phyloP scores from a whole-genome alignment of 768 basidiomycete species.

The Sporobolomyces pararoseus region DNA sequence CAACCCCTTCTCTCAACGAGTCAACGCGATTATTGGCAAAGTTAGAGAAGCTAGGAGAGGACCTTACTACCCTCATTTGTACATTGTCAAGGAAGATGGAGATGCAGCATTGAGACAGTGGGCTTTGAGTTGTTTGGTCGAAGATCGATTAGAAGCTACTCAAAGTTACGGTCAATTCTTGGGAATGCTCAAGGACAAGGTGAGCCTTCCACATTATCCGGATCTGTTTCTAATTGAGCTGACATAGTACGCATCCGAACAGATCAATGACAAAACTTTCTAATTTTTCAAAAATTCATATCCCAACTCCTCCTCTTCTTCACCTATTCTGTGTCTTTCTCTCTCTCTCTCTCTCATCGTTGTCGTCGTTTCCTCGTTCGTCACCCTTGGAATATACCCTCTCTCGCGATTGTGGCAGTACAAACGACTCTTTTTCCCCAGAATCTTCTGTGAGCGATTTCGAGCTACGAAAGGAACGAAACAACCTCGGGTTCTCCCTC shows the following conservation, averaged over 20 bases:
- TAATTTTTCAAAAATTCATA: background rate
- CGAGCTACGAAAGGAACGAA: no score
- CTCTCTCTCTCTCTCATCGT: background rate
- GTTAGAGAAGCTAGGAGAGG: slow-evolving; percentile 89
- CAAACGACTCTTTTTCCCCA: background rate
- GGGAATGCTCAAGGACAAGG: slow-evolving; percentile 40
- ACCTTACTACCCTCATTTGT: slow-evolving; percentile 86
- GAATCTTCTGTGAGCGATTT: no score
- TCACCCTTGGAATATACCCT: slow-evolving; percentile 10
- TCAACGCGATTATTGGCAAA: slow-evolving; percentile 91
- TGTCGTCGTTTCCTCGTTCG: background rate
- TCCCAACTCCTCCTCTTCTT: background rate
- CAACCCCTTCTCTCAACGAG: slow-evolving; percentile 90
- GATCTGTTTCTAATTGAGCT: background rate
- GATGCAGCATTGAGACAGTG: slow-evolving; percentile 90
- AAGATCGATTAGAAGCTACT: slow-evolving; percentile 89
- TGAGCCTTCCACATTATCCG: background rate
- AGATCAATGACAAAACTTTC: slow-evolving; percentile 41
- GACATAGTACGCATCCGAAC: background rate
- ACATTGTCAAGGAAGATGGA: slow-evolving; percentile 96
- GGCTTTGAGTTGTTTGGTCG: slow-evolving; percentile 89
- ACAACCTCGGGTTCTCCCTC: no score
- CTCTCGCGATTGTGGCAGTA: no score
- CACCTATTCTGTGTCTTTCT: background rate
- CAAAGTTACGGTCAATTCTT: slow-evolving; percentile 92